Conservation (phyloP, 495 filamentous ascomycete species). For the Daldinia concentrica region DNA sequence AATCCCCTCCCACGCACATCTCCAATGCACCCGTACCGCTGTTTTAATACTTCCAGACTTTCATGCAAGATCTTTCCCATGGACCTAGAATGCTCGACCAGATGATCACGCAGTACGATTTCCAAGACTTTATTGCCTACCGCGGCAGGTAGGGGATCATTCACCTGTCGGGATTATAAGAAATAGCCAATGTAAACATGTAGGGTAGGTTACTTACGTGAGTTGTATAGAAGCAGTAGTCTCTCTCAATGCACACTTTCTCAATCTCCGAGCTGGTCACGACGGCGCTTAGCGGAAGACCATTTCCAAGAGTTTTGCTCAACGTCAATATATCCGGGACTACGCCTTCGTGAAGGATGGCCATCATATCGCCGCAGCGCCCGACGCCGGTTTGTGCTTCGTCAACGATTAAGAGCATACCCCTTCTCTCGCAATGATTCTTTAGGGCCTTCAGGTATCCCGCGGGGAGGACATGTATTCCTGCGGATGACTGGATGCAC, state of each 20-base stretch:
- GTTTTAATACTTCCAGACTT: constrained; percentile 48
- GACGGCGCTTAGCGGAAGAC: constrained; percentile 62
- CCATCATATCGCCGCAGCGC: constrained; percentile 61
- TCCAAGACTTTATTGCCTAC: constrained; percentile 60
- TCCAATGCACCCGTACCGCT: constrained; percentile 63
- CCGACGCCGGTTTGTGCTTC: constrained; percentile 66
- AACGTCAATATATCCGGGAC: constrained; percentile 64
- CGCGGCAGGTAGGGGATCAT: constrained; percentile 61
- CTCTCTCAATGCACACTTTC: not conserved
- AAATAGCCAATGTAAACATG: not conserved
- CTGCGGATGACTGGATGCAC: constrained; percentile 62
- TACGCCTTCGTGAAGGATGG: constrained; percentile 57
- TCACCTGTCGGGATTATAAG: not conserved
- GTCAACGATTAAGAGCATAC: constrained; percentile 65
- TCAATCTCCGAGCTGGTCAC: constrained; percentile 49
- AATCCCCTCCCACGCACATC: constrained; percentile 65
- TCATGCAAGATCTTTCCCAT: not conserved
- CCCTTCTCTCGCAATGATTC: constrained; percentile 58
- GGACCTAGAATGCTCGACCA: constrained; percentile 47
- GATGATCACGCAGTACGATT: constrained; percentile 60
- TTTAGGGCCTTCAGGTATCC: constrained; percentile 60
- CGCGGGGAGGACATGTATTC: constrained; percentile 57
- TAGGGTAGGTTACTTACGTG: not conserved
- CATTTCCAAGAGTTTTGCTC: constrained; percentile 65
- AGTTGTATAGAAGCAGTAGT: not conserved